Evolutionary conservation across 768 basidiomycete genomes (phyloP), one percentile per base, ranked within the genome.

Genomic region (Phylloporus rhodoxanthus): DNA sequence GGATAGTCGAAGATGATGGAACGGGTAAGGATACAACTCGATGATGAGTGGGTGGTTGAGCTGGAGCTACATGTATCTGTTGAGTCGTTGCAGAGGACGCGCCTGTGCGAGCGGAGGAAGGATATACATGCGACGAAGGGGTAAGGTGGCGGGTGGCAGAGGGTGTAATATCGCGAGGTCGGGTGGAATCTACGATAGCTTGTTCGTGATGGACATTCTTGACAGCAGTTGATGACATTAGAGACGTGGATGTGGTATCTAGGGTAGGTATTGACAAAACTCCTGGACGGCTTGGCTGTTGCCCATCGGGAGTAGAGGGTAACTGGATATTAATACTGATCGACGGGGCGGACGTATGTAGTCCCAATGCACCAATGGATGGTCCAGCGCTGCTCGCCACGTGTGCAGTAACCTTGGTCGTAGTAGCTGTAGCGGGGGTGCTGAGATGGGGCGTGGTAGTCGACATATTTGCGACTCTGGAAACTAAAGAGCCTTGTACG

Each of bases 11-110:
- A 33, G 57, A 55, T 5, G 64, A 37, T 37, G 59, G 40, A 11
- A 49, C 52, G 32, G 71, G 74, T 39, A 72, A 47, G 21, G 73
- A 74, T 57, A 58, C 63, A 52, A 67, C 60, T 52, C 70, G 72
- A 25, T 70, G 54, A 48, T 75, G 74, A 39, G 40, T 36, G 36
- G 53, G 45, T 8, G 54, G 48, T 50, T 65, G 68, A 11, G 38
- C 42, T 51, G 61, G 48, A 32, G 49, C 38, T 54, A 58, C 55
- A 48, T 62, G 52, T 43, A 47, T 51, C n/a, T 57, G 63, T 49
- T 56, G 57, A 45, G 47, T 58, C 38, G 28, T 50, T 49, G 60
- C 29, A 36, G 57, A 52, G 29, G 60, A 53, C 29, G 47, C 33
- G n/a, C 43, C 49, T 19, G 61, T 52, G 10, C 63, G 68, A 51